Conservation (phyloP, 352 stramenopile species). For the Pythium dissimile region DNA sequence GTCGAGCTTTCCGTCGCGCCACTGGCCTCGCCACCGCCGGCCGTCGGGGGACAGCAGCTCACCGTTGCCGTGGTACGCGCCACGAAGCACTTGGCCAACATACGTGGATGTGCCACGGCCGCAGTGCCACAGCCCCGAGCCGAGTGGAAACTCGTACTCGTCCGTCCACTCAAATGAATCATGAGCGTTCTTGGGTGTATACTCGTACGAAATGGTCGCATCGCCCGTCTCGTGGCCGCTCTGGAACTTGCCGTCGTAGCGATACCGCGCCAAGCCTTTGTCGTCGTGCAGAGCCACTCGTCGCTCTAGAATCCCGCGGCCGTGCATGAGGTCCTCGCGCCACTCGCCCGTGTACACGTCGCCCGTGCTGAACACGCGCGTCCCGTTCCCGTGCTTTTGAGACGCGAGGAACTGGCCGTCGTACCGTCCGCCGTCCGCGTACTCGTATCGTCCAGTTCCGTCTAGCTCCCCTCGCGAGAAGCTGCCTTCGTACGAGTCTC, state of each 20-base stretch:
- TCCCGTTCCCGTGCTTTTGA: conserved; percentile 51
- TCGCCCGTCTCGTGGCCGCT: conserved; percentile 42
- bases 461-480: conserved; percentile 45
- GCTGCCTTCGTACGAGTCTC: conserved; percentile 67
- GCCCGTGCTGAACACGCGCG: conserved; percentile 45
- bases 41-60: conserved; percentile 51
- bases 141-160: conserved; percentile 65
- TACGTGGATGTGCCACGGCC: conserved; percentile 57
- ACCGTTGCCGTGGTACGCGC: conserved; percentile 61
- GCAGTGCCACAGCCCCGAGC: conserved; percentile 57
- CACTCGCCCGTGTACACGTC: conserved; percentile 59
- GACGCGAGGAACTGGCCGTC: conserved; percentile 43
- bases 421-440: conserved; percentile 52
- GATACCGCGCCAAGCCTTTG: conserved; percentile 5
- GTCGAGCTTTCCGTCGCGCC: conserved; percentile 46
- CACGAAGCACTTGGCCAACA: conserved; percentile 42
- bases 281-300: background rate
- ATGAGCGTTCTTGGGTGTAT: conserved; percentile 23
- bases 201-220: conserved; percentile 39
- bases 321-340: conserved; percentile 57
- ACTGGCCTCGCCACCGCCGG: conserved; percentile 48
- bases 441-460: conserved; percentile 41
- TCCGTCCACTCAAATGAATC: conserved; percentile 40
- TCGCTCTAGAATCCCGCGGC: conserved; percentile 35
- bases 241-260: conserved; percentile 53